Conservation (phyloP, 768 basidiomycete species). For the Hygrophorus russula region DNA sequence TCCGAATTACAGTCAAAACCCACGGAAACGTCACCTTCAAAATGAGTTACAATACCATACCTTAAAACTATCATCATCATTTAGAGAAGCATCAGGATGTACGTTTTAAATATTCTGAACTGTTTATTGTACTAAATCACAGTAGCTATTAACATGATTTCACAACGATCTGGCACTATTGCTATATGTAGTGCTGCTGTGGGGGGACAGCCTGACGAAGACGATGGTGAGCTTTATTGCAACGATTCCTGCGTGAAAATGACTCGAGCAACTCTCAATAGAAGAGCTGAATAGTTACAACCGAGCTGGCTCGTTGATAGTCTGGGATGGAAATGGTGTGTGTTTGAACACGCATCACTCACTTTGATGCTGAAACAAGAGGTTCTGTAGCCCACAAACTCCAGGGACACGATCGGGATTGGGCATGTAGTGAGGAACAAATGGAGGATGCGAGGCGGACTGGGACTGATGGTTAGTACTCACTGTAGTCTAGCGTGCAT, state of each 20-base stretch:
- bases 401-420: conserved; percentile 12
- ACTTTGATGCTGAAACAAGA: background rate
- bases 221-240: conserved; percentile 13
- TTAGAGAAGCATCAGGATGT: conserved; percentile 37
- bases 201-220: conserved; percentile 30
- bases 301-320: conserved; percentile 32
- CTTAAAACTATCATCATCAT: conserved; percentile 7
- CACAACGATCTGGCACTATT: conserved; percentile 30
- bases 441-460: too few species aligned
- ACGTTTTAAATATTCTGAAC: conserved; percentile 11
- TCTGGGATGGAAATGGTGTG: conserved; percentile 22
- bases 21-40: background rate
- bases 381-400: background rate
- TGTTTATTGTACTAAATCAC: conserved; percentile 1
- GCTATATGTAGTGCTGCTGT: conserved; percentile 34
- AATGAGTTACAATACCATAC: background rate
- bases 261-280: conserved; percentile 5
- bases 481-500: background rate
- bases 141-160: conserved; percentile 40
- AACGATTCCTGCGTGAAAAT: conserved; percentile 4
- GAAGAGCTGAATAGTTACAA: conserved; percentile 34
- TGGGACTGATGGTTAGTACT: background rate
- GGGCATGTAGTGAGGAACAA: background rate
- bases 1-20: too few species aligned
- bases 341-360: conserved; percentile 7